Conservation (phyloP, 345 rosid genomes). For the Populus davidiana region DNA sequence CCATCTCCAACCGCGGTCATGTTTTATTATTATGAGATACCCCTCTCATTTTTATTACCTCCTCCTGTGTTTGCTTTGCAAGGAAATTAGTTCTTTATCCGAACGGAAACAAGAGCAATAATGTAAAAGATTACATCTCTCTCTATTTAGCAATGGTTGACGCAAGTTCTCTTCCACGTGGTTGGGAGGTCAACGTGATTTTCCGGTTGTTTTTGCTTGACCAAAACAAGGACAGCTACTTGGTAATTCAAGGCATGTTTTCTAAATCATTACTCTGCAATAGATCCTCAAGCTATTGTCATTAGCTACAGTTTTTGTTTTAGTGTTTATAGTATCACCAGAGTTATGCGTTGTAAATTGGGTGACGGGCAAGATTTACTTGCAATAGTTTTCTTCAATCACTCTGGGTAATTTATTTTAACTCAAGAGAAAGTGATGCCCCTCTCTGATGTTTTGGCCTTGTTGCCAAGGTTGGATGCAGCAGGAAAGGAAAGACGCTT, state of each 20-base stretch:
- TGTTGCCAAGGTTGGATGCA: conserved; percentile 26
- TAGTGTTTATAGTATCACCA: too few species aligned
- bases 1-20: not conserved
- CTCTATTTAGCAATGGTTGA: conserved; percentile 48
- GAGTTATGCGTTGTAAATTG: too few species aligned
- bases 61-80: not conserved
- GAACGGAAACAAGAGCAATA: conserved; percentile 62
- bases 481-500: conserved; percentile 35
- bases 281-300: too few species aligned
- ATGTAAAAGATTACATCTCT: conserved; percentile 48
- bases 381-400: too few species aligned
- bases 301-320: too few species aligned
- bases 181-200: conserved; percentile 51
- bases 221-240: conserved; percentile 37
- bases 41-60: not conserved
- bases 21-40: not conserved
- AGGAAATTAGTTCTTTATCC: conserved; percentile 66
- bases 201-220: conserved; percentile 49
- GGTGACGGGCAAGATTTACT: not conserved
- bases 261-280: not conserved
- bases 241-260: conserved; percentile 32
- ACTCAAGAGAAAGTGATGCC: too few species aligned
- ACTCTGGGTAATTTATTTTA: too few species aligned
- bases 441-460: not conserved
- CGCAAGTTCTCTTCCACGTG: conserved; percentile 36